Base-by-base conservation (phyloP, 208 protist species). In the Phytomonas sp. region DNA sequence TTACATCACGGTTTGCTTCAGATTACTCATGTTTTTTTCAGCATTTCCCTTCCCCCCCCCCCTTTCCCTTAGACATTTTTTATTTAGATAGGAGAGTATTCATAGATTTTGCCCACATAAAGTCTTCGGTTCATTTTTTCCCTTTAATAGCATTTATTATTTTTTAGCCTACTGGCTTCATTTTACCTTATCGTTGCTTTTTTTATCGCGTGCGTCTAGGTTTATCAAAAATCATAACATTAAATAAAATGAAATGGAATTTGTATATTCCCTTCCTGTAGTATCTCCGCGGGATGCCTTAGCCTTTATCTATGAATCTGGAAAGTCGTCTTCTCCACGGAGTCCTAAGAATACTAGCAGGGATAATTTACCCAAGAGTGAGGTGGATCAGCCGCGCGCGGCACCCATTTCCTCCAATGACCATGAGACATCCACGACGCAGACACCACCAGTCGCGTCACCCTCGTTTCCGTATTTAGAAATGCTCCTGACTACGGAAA, bases 221-320 rank as follows among this genome's bases (percentile, higher is more conserved):
- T 59, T 68, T 59, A 36, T 46, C 15, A 20, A 9, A 23, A 46
- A 46, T 46, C 40, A 20, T 20, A 56, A 56, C 13, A 20, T 7
- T 26, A 26, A 20, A 26, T 23, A 56, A 56, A 26, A 56, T 56
- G 46, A 9, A 56, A 56, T 56, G 46, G 46, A 56, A 26, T 56
- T 56, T 23, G 11, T 56, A 56, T 56, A 56, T 26, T 56, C 46
- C 46, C 9, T 56, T 56, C 46, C 46, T 26, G 46, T 56, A 23
- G 46, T 26, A 26, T 56, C 46, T 56, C 46, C 46, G 26, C 46
- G 46, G 26, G 46, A 56, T 56, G 46, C 46, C 26, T 56, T 56
- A 26, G 46, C 46, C 46, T 26, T 56, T 26, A 46, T 63, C 26
- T 64, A 75, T 75, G 71, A 75, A 70, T 32, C 59, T 51, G 31